Evolutionary conservation across 2,329 filamentous ascomycete genomes (phyloP).

Genomic region (Aspergillus pseudotamarii): DNA sequence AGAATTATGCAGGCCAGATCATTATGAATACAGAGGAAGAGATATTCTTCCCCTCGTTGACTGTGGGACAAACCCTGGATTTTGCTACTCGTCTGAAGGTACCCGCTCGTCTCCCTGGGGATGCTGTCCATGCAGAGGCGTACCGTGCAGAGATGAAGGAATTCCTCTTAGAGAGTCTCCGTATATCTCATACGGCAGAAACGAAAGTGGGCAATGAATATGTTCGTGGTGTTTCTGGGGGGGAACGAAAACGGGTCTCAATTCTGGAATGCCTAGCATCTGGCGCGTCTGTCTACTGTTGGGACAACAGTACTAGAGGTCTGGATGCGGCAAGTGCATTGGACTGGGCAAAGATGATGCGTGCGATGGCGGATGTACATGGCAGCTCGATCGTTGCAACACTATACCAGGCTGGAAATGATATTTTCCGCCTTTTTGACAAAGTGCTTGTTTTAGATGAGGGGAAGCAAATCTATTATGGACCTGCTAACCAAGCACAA

Average conservation of each 20-base stretch:
- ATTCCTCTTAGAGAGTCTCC: constrained; percentile 2
- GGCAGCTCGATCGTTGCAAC: constrained; percentile 59
- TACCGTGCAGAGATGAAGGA: background rate
- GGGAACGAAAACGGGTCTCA: constrained; percentile 69
- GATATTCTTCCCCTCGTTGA: constrained; percentile 52
- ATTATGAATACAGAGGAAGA: constrained; percentile 58
- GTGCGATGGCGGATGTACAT: constrained; percentile 63
- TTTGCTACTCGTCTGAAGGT: constrained; percentile 24
- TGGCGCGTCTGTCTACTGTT: constrained; percentile 61
- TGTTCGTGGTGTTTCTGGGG: constrained; percentile 66
- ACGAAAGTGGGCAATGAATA: constrained; percentile 68
- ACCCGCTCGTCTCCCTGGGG: background rate
- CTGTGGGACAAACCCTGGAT: constrained; percentile 53
- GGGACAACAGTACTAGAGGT: constrained; percentile 67
- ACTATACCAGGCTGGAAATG: constrained; percentile 70
- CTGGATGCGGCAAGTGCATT: constrained; percentile 67
- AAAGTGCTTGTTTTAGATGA: constrained; percentile 70
- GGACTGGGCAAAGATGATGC: constrained; percentile 62
- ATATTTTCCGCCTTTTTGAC: constrained; percentile 70
- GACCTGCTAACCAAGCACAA: constrained; percentile 59
- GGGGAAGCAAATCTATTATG: constrained; percentile 68
- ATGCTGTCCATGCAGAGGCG: background rate
- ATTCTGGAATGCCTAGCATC: constrained; percentile 66
- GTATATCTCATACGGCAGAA: constrained; percentile 30
- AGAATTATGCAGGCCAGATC: constrained; percentile 57